Conservation (phyloP, 176 grass and related monocot genomes). For the Musa beccarii region DNA sequence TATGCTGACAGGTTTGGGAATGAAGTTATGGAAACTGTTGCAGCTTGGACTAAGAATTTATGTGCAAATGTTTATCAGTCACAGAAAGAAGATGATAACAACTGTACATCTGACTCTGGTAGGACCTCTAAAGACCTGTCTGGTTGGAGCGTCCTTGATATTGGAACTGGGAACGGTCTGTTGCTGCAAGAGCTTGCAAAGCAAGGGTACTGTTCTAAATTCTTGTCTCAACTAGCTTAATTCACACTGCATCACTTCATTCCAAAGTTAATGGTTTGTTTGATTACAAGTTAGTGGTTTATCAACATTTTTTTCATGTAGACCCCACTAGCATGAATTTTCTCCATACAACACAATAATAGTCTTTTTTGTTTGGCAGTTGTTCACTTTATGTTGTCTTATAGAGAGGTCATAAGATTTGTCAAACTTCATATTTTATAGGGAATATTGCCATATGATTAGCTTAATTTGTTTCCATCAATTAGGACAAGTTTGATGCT, state of each 20-base stretch:
- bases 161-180: slow-evolving; percentile 91
- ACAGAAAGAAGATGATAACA: slow-evolving; percentile 7
- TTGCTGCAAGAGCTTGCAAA: slow-evolving; percentile 83
- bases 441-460: no score
- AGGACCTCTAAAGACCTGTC: slow-evolving; percentile 35
- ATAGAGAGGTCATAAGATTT: no score
- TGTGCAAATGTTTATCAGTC: slow-evolving; percentile 33
- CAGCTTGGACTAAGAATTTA: slow-evolving; percentile 69
- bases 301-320: no score
- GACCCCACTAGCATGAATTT: no score
- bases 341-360: no score
- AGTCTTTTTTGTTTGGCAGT: no score
- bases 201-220: slow-evolving; percentile 43
- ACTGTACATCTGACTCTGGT: slow-evolving; percentile 34
- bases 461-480: no score
- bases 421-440: no score
- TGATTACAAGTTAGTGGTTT: no score
- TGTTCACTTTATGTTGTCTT: no score
- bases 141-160: slow-evolving; percentile 65
- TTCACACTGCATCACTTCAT: no score
- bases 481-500: no score
- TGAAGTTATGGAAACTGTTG: slow-evolving; percentile 94
- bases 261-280: not conserved
- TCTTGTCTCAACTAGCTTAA: not conserved
- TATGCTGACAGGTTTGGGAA: slow-evolving; percentile 67